Conservation (phyloP, 2,329 filamentous ascomycete genomes). For the Septoria petroselini region DNA sequence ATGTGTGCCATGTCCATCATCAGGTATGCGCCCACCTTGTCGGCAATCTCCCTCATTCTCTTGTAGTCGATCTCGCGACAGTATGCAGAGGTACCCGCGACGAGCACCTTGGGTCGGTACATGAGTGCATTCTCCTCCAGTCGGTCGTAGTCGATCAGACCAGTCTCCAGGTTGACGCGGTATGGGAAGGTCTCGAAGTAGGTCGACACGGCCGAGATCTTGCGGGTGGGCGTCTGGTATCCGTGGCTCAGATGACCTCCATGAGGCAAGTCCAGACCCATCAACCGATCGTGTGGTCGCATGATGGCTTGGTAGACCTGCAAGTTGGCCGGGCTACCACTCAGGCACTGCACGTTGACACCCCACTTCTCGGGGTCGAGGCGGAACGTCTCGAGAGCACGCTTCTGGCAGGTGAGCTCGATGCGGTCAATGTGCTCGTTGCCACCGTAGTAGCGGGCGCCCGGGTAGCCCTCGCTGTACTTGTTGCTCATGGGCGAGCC, state of each 20-base stretch:
- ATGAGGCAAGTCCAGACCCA: slow-evolving; percentile 95
- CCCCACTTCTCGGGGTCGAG: slow-evolving; percentile 88
- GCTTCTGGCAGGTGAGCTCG: slow-evolving; percentile 89
- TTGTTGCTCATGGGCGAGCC: slow-evolving; percentile 93
- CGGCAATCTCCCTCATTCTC: slow-evolving; percentile 93
- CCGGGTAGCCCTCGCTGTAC: slow-evolving; percentile 98
- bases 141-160: slow-evolving; percentile 94
- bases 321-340: slow-evolving; percentile 71
- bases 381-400: slow-evolving; percentile 88
- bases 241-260: slow-evolving; percentile 95
- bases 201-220: slow-evolving; percentile 92
- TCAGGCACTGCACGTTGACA: slow-evolving; percentile 95
- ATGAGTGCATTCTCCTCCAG: slow-evolving; percentile 86
- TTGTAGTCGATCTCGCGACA: slow-evolving; percentile 96
- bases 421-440: slow-evolving; percentile 99
- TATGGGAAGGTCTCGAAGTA: slow-evolving; percentile 99
- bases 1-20: slow-evolving; percentile 99
- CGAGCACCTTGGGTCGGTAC: slow-evolving; percentile 93
- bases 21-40: slow-evolving; percentile 81
- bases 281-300: slow-evolving; percentile 87
- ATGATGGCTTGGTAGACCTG: slow-evolving; percentile 91
- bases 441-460: slow-evolving; percentile 97
- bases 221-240: slow-evolving; percentile 82
- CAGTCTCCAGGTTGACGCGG: slow-evolving; percentile 81
- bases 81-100: slow-evolving; percentile 96